A percentile compares a stretch with the other conserved stretches of the same genome.
Conservation (phyloP, 352 stramenopile species). For the Phytophthora melonis region DNA sequence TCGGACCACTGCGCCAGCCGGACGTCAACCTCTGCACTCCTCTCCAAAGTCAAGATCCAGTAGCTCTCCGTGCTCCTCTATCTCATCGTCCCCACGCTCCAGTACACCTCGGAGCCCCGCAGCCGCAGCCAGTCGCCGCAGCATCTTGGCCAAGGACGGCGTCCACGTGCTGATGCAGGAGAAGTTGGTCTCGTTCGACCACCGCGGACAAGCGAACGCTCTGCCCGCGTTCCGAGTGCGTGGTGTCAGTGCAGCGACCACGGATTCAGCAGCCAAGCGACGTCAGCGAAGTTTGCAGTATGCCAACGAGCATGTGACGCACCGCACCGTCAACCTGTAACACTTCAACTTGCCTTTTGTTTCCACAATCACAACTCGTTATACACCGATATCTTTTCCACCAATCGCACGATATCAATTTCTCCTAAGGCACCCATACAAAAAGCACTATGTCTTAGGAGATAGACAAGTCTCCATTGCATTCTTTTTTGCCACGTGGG, state of each 20-base stretch:
- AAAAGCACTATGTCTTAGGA: slow-evolving; percentile 4
- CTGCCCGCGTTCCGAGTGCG: slow-evolving; percentile 54
- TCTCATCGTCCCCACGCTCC: slow-evolving; percentile 21
- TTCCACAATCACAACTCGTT: slow-evolving; percentile 20
- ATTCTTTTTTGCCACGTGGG: slow-evolving; percentile 27
- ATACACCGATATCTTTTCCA: slow-evolving; percentile 3
- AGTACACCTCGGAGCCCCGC: slow-evolving; percentile 19
- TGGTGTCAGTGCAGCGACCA: slow-evolving; percentile 35
- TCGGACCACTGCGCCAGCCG: background rate
- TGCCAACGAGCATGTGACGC: slow-evolving; percentile 36
- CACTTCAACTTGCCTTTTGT: slow-evolving; percentile 9
- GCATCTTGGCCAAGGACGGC: slow-evolving; percentile 60
- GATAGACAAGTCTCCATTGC: slow-evolving; percentile 7
- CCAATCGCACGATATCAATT: slow-evolving; percentile 6
- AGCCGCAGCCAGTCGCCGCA: slow-evolving; percentile 35
- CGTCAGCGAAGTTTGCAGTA: slow-evolving; percentile 50
- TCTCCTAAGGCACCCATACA: background rate
- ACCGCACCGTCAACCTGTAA: slow-evolving; percentile 38
- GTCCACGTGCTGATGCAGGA: slow-evolving; percentile 65
- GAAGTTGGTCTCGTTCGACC: slow-evolving; percentile 50
- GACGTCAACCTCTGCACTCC: slow-evolving; percentile 1
- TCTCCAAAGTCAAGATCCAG: slow-evolving; percentile 14
- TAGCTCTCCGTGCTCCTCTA: slow-evolving; percentile 18
- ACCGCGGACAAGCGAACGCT: slow-evolving; percentile 40
- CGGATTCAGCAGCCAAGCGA: slow-evolving; percentile 47